A percentile compares a stretch with the other conserved stretches of the same genome.
Conservation (phyloP, 257 asterid genomes). For the Scutellaria minor region DNA sequence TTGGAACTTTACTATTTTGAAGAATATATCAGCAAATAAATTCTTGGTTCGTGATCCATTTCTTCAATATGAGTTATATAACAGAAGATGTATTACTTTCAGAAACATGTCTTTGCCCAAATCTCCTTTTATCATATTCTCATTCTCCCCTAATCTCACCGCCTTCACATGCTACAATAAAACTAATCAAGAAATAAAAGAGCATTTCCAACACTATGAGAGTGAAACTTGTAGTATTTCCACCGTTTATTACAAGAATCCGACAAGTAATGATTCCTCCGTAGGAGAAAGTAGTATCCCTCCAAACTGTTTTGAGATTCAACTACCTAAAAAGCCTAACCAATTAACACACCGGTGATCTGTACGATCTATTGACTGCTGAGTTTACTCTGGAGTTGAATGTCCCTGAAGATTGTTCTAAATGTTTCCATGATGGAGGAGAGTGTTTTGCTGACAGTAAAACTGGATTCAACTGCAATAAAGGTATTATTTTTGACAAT, state of each 20-base stretch:
- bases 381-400: slow-evolving; percentile 34
- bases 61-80: neutral
- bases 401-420: neutral
- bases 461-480: neutral
- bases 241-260: neutral
- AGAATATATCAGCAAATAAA: neutral
- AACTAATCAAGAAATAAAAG: rapidly evolving
- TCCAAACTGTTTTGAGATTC: neutral
- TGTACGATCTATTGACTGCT: slow-evolving; percentile 12
- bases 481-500: neutral
- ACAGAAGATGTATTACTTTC: neutral
- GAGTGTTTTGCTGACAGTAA: slow-evolving; percentile 10
- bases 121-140: slow-evolving; percentile 25
- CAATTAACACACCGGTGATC: neutral
- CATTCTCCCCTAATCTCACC: slow-evolving; percentile 31
- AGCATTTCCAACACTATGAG: neutral
- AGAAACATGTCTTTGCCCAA: neutral
- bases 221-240: neutral
- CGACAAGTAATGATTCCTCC: neutral
- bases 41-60: neutral
- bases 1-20: neutral
- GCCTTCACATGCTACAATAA: slow-evolving; percentile 25
- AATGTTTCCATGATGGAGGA: slow-evolving; percentile 29
- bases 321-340: neutral
- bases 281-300: neutral